Evolutionary conservation across 1,284 basidiomycete genomes (phyloP).

Genomic region (Grifola frondosa): DNA sequence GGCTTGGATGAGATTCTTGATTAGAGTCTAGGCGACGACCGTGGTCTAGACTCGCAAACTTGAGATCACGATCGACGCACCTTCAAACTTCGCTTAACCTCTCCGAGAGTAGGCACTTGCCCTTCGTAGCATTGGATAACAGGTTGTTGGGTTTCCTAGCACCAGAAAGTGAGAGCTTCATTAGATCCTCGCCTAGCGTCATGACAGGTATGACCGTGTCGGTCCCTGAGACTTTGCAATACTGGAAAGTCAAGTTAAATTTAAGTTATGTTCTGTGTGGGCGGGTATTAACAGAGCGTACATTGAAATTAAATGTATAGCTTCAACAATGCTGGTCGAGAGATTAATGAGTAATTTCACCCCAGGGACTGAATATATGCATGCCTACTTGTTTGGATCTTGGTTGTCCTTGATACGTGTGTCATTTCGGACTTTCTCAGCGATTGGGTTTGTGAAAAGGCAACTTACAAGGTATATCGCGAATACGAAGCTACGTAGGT

Average conservation of each 20-base stretch:
- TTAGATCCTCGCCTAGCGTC: constrained; percentile 59
- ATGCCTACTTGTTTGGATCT: constrained; percentile 72
- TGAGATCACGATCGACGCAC: constrained; percentile 33
- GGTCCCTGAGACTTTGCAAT: constrained; percentile 58
- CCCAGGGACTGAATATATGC: constrained; percentile 24
- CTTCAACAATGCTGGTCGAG: constrained; percentile 64
- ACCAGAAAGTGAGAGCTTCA: constrained; percentile 47
- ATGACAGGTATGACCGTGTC: constrained; percentile 59
- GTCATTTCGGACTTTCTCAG: neutral
- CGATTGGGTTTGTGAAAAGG: neutral
- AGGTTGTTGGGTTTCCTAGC: constrained; percentile 43
- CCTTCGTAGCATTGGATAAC: constrained; percentile 56
- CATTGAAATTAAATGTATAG: constrained; percentile 83
- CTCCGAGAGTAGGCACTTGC: constrained; percentile 61
- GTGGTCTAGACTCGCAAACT: neutral
- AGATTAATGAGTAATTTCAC: constrained; percentile 1
- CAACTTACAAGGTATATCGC: constrained; percentile 72
- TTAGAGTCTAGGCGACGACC: constrained; percentile 45
- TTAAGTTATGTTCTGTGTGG: neutral
- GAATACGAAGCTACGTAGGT: constrained; percentile 77
- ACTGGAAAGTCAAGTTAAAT: constrained; percentile 38
- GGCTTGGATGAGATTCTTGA: constrained; percentile 72
- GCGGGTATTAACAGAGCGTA: constrained; percentile 27
- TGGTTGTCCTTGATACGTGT: constrained; percentile 57
- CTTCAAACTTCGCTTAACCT: constrained; percentile 74